Base-by-base conservation (phyloP, 441 rosid species). In the Adansonia grandidieri region DNA sequence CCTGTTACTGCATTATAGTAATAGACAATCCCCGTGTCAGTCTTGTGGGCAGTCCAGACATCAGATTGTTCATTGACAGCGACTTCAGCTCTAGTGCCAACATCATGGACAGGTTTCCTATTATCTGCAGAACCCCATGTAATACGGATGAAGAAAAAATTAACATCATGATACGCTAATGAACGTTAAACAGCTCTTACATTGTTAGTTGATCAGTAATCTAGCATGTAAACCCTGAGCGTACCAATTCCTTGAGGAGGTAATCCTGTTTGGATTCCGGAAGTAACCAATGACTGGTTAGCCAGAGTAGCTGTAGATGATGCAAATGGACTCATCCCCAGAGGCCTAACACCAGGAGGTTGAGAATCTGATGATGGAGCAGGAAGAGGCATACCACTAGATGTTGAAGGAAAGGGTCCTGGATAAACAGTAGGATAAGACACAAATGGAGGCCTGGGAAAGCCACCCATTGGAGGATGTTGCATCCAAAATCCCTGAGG, bases 1-100 rank as follows among this genome's bases (percentile, higher is more conserved):
- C 98, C 91, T 14, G 98, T 94, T 74, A 89, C 85, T 76, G 98
- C 86, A 86, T 97, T 97, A 79, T 94, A 97, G 82, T 94, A 97
- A 87, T 97, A 97, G 75, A 91, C 86, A 82, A 86, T 47, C 83
- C 97, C 99, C 1, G 91, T 71, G 28, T 91, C 98, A 32, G 97
- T 85, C 91, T 88, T 97, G 87, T 95, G 98, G 62, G 97, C 97
- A 73, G 99, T 97, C 99, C 99, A 97, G 62, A 89, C 85, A 86
- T 95, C 92, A 32, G 82, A 68, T 42, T 86, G 88, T 71, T 87
- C 92, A 75, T 66, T 86, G 70, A 74, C 76, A 58, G 89, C 53
- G 74, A 80, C 74, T 80, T 80, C 86, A 72, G 64, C 83, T 82
- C 68, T 86, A 42, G 79, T 75, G 76, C 70, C 76, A 63, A 64